Base-by-base conservation (phyloP, 1,139 yeast genomes). In the Yamadazyma oceani region DNA sequence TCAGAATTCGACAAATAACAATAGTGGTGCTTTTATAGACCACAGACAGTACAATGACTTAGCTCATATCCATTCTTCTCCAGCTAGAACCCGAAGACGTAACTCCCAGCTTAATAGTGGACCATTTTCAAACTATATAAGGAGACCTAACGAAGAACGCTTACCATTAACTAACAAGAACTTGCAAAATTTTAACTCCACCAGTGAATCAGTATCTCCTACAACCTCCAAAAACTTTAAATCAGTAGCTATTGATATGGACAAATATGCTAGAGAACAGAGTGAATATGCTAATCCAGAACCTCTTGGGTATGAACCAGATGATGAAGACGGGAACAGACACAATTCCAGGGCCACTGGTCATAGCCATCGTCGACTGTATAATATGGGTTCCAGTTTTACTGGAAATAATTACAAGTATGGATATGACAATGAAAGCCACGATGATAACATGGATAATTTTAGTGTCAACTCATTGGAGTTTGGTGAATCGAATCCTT, bases 401-500 rank as follows among this genome's bases (percentile, higher is more conserved):
- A 15, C 17, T 5, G 31, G 31, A 6, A 8, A 28, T 28, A 17
- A 26, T 21, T 21, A 32, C 17, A 17, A 17, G 17, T 21, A 36
- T 14, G 28, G 28, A 16, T 31, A 36, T 15, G 31, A 34, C 17
- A 36, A 34, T 22, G 34, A 38, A 13, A 33, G 32, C 3, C 4
- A 19, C 28, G 50, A 41, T n/a, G 40, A 41, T 15, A 49, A 41
- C 13, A 38, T 42, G 9, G 60, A 57, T 25, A 53, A 49, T 31
- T 56, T 49, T 15, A 50, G 52, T 30, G 43, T 62, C 43, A 57
- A 64, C 46, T 57, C 71, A 46, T 45, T 69, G 50, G 66, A 74
- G 54, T 65, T 71, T 50, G 76, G 76, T 3, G 72, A 68, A 29
- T 83, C 90, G 8, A 83, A 84, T 49, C 94, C 94, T 2, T 73